Percentiles rank a stretch among this genome's conserved stretches.
Evolutionary conservation across 768 basidiomycete species (phyloP).

Genomic region (Polyporus arcularius): DNA sequence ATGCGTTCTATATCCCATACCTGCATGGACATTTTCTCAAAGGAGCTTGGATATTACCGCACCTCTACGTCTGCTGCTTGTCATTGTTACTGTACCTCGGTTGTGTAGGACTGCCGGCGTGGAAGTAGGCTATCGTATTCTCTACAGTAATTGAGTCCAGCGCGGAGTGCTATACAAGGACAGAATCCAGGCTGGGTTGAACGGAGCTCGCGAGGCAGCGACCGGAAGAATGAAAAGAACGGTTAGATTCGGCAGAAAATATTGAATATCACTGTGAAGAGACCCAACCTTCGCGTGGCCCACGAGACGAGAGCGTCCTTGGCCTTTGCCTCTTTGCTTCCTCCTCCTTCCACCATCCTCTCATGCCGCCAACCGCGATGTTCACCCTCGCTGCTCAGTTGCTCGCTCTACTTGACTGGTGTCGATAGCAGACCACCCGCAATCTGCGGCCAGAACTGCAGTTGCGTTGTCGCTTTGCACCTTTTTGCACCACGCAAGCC

Average conservation of each 20-base stretch:
- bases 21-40: too few species aligned
- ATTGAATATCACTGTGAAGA: constrained; percentile 26
- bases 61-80: too few species aligned
- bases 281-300: constrained; percentile 28
- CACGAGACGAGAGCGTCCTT: constrained; percentile 17
- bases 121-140: too few species aligned
- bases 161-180: neutral
- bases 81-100: too few species aligned
- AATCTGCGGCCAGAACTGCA: constrained; percentile 3
- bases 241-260: constrained; percentile 17
- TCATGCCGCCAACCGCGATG: constrained; percentile 6
- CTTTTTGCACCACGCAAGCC: constrained; percentile 11
- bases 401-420: neutral
- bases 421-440: neutral
- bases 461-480: constrained; percentile 2
- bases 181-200: neutral
- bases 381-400: neutral
- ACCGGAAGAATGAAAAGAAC: constrained; percentile 12
- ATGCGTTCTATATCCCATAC: too few species aligned
- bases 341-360: constrained; percentile 21
- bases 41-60: too few species aligned
- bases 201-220: neutral
- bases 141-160: too few species aligned
- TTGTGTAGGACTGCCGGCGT: too few species aligned
- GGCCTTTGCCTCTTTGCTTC: constrained; percentile 16